Percentiles rank a stretch among this genome's conserved stretches.
Evolutionary conservation across 306 rosid genomes (phyloP).

Genomic region (Quercus ilex): DNA sequence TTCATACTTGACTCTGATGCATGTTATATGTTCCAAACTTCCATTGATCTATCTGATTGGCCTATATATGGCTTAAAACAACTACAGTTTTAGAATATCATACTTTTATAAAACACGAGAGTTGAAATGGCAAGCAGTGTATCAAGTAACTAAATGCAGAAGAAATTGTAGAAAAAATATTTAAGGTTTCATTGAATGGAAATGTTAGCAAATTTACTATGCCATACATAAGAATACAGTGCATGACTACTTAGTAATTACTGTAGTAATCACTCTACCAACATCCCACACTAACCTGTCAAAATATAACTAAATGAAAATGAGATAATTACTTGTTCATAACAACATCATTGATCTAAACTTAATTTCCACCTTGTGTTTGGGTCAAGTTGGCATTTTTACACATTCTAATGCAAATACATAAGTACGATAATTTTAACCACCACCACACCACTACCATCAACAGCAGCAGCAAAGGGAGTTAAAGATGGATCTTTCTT

Average conservation of each 20-base stretch:
- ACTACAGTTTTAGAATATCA: background rate
- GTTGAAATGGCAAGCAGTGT: background rate
- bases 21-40: background rate
- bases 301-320: background rate
- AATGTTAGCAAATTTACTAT: background rate
- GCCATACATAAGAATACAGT: background rate
- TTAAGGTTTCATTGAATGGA: background rate
- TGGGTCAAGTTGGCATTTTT: background rate
- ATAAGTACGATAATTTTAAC: background rate
- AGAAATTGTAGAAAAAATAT: background rate
- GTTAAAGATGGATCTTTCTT: no score
- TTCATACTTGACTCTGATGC: background rate
- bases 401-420: background rate
- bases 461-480: background rate
- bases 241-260: background rate
- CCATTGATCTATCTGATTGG: background rate
- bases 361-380: slow-evolving; percentile 8
- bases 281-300: background rate
- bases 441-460: background rate
- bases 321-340: slow-evolving; percentile 3
- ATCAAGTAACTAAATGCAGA: background rate
- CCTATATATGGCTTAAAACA: background rate
- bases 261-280: background rate
- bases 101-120: background rate
- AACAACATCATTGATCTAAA: background rate